Evolutionary conservation across 106 monocot species (phyloP).

Genomic region (Dendrobium huoshanense): DNA sequence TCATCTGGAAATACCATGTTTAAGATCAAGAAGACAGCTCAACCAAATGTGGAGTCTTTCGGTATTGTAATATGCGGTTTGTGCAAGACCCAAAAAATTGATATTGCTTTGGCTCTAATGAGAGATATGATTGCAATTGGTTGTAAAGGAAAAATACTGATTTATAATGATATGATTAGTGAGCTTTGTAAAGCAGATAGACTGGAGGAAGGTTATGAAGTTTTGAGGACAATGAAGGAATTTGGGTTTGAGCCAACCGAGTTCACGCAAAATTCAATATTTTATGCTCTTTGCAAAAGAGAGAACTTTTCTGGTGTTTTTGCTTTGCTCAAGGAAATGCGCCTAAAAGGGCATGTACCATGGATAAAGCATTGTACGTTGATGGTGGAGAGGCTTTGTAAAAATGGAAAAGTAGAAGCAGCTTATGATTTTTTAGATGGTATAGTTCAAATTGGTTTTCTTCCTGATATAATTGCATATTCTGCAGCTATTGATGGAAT

Average conservation of each 20-base stretch:
- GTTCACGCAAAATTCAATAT: constrained; percentile 76
- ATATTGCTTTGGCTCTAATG: constrained; percentile 52
- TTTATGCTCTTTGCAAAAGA: constrained; percentile 50
- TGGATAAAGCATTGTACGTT: constrained; percentile 77
- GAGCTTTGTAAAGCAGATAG: constrained; percentile 47
- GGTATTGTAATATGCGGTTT: constrained; percentile 50
- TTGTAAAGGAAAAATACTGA: constrained; percentile 50
- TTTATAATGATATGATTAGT: constrained; percentile 63
- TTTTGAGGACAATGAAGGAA: constrained; percentile 49
- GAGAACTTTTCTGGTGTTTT: constrained; percentile 27
- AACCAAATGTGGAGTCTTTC: constrained; percentile 63
- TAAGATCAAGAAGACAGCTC: constrained; percentile 23
- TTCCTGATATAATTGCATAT: constrained; percentile 70
- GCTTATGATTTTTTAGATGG: constrained; percentile 52
- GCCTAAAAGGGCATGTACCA: constrained; percentile 46
- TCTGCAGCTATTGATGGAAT: constrained; percentile 66
- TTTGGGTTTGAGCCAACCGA: constrained; percentile 50
- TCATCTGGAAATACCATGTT: constrained; percentile 1
- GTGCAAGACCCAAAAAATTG: constrained; percentile 51
- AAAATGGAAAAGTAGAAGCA: constrained; percentile 39
- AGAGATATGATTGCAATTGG: constrained; percentile 49
- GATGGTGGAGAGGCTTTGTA: constrained; percentile 58
- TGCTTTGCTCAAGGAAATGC: constrained; percentile 66
- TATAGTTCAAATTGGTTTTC: constrained; percentile 60
- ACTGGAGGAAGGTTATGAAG: constrained; percentile 48